Evolutionary conservation across 345 rosid species (phyloP), one percentile per base, ranked within the genome.

Genomic region (Moricandia arvensis): DNA sequence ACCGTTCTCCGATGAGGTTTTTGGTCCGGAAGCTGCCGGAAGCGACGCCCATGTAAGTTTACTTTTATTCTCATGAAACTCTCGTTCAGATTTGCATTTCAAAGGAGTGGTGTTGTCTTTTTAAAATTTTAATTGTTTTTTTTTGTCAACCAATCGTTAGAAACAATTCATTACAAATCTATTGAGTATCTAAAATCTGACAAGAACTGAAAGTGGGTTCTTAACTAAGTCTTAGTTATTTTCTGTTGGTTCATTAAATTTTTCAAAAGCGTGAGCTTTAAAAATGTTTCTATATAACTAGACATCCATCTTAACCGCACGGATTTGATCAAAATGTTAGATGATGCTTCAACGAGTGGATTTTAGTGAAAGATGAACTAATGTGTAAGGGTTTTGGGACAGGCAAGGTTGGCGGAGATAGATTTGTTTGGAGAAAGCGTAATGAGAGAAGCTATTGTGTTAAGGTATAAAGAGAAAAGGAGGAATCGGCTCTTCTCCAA

Each of bases 381-480:
- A 27, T 16, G 27, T 11, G 66, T 30, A 31, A 26, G 7, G 2
- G 34, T 31, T 62, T 59, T 0, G 43, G 79, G 66, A 16, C 97
- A 88, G 98, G 87, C 90, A 54, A 82, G 87, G 61, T 73, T 88
- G 79, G 87, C 89, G 0, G 89, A 88, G 49, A 90, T 91, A 11
- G 93, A 91, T 79, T 81, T 93, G 37, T 87, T 91, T 24, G 77
- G 83, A 7, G 94, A 86, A 11, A 79, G 75, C 12, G 86, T 88
- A 7, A 15, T 84, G 81, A 87, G 98, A 70, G 97, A 90, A 62
- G 96, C 93, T 10, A 83, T 93, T 61, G 93, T 91, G 43, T 26
- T 86, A 33, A 89, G 96, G 69, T 94, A 91, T 82, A 91, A 82
- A 71, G 95, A 94, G 79, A 94, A 90, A 77, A 87, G 97, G 1